phyloP scores from a whole-genome alignment of 2,329 filamentous ascomycete genomes.

The Phoma herbarum region DNA sequence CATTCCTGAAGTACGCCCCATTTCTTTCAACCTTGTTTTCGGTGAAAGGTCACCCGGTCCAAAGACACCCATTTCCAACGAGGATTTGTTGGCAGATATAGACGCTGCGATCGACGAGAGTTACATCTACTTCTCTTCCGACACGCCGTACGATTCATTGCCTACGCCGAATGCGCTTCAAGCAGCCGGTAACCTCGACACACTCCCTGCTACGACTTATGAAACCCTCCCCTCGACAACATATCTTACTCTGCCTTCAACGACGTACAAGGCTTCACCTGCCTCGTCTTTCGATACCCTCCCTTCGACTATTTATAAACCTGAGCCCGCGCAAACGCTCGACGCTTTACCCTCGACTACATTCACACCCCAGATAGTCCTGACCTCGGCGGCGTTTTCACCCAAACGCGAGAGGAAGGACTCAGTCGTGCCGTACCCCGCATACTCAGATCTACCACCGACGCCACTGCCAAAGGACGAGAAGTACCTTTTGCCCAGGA shows the following conservation, averaged over 20 bases:
- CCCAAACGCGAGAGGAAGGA: conserved; percentile 29
- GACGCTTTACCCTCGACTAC: conserved; percentile 11
- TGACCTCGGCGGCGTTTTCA: conserved; percentile 29
- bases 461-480: conserved; percentile 25
- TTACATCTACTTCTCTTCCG: conserved; percentile 28
- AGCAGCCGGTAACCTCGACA: neutral
- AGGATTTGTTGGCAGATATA: conserved; percentile 34
- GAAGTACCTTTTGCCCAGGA: conserved; percentile 19
- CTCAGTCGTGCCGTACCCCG: conserved; percentile 28
- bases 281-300: conserved; percentile 5
- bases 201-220: conserved; percentile 24
- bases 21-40: conserved; percentile 30
- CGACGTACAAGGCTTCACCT: conserved; percentile 5
- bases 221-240: conserved; percentile 10
- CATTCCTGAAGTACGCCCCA: conserved; percentile 19
- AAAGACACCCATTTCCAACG: conserved; percentile 20
- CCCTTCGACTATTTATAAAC: conserved; percentile 25
- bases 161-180: conserved; percentile 8
- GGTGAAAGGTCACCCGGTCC: conserved; percentile 22
- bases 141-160: conserved; percentile 6
- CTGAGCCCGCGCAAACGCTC: neutral
- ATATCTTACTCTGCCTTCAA: conserved; percentile 10
- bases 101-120: conserved; percentile 39
- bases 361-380: conserved; percentile 2
- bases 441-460: conserved; percentile 23